phyloP scores from a whole-genome alignment of 2,329 filamentous ascomycete genomes.

The Diaporthe sp. region DNA sequence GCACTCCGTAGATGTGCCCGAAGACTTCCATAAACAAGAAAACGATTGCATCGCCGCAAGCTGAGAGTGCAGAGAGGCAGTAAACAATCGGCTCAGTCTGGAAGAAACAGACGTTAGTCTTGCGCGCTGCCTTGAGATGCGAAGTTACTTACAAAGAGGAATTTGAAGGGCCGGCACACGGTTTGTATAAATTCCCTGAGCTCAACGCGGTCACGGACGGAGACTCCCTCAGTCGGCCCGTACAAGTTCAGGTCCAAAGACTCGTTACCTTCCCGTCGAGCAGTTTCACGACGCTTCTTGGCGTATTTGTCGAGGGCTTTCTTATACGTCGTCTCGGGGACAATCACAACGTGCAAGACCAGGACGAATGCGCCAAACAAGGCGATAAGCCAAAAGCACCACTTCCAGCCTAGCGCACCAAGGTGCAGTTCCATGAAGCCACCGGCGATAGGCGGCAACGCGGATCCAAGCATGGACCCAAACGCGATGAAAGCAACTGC shows the following conservation, averaged over 20 bases:
- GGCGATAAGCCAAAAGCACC: constrained; percentile 24
- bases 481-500: constrained; percentile 67
- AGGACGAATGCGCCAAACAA: background rate
- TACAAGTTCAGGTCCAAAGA: background rate
- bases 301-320: constrained; percentile 8
- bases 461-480: constrained; percentile 58
- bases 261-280: constrained; percentile 9
- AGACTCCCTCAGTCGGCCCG: constrained; percentile 10
- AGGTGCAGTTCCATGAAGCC: constrained; percentile 56
- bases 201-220: background rate
- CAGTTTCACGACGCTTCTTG: constrained; percentile 10
- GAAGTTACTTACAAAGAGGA: background rate
- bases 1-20: constrained; percentile 14
- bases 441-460: constrained; percentile 65
- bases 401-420: background rate
- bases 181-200: background rate
- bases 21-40: constrained; percentile 83
- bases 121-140: background rate
- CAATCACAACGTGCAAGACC: background rate
- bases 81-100: constrained; percentile 79
- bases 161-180: constrained; percentile 13
- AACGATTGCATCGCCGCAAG: constrained; percentile 79
- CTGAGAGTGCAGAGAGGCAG: constrained; percentile 74
- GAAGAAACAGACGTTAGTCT: constrained; percentile 62
- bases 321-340: constrained; percentile 17